Percentiles rank a stretch among this genome's conserved stretches.
phyloP scores from a whole-genome alignment of 2,329 filamentous ascomycete species.

The Aureobasidium vineae region DNA sequence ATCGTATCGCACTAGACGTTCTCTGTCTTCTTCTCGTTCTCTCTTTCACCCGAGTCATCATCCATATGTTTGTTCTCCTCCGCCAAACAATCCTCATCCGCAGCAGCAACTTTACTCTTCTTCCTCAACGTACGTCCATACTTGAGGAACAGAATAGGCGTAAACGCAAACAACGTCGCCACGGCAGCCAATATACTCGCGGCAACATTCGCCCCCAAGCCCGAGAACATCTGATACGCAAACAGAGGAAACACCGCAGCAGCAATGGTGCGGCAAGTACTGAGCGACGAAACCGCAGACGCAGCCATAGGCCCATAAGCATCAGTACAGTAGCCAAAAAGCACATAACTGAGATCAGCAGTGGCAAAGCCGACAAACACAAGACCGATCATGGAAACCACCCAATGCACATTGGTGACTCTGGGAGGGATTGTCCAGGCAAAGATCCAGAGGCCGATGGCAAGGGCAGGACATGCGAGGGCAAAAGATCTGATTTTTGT shows the following conservation, averaged over 20 bases:
- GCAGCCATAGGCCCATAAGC: constrained; percentile 45
- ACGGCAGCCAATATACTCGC: constrained; percentile 37
- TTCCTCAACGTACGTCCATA: constrained; percentile 28
- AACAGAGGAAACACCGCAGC: constrained; percentile 42
- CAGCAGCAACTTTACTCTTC: constrained; percentile 28
- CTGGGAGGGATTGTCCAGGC: constrained; percentile 49
- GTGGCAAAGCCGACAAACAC: constrained; percentile 47
- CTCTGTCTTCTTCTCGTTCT: constrained; percentile 15
- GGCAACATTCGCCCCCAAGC: constrained; percentile 19
- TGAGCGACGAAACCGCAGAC: constrained; percentile 43
- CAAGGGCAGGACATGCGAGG: constrained; percentile 44
- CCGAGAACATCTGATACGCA: constrained; percentile 30
- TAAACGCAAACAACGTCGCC: constrained; percentile 41
- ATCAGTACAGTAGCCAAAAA: constrained; percentile 45
- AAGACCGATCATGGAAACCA: constrained; percentile 44
- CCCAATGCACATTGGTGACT: constrained; percentile 40
- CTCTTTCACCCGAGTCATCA: constrained; percentile 27
- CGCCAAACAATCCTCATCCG: constrained; percentile 28
- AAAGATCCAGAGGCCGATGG: constrained; percentile 45
- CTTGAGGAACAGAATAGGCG: constrained; percentile 31
- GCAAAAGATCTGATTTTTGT: constrained; percentile 47
- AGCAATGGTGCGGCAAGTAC: constrained; percentile 39
- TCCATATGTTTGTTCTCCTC: constrained; percentile 31
- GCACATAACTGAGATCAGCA: constrained; percentile 45
- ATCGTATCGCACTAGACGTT: neutral